Conservation (phyloP, 2,329 filamentous ascomycete genomes). For the Monosporascus sp. region DNA sequence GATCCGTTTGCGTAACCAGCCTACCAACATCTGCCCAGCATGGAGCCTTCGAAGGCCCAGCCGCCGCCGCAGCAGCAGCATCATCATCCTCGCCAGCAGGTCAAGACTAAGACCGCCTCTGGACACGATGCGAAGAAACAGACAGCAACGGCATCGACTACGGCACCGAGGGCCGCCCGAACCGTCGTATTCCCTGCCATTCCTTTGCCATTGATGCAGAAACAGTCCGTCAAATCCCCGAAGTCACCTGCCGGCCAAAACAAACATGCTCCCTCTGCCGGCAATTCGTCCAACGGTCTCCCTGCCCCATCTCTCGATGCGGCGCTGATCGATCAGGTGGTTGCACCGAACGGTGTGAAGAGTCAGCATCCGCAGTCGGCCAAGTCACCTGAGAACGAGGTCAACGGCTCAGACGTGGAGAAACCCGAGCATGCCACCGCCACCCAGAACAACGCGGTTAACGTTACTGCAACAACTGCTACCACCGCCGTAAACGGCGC, state of each 20-base stretch:
- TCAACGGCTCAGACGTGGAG: slow-evolving; percentile 21
- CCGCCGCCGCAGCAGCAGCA: neutral
- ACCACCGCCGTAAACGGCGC: slow-evolving; percentile 5
- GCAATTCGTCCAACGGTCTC: slow-evolving; percentile 15
- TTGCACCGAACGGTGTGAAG: slow-evolving; percentile 8
- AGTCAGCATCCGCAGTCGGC: slow-evolving; percentile 7
- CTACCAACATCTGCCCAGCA: neutral
- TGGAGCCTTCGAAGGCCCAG: slow-evolving; percentile 2
- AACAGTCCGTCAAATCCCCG: slow-evolving; percentile 13
- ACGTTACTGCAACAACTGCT: neutral
- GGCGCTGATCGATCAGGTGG: slow-evolving; percentile 21
- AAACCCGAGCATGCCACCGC: slow-evolving; percentile 15
- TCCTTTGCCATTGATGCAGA: slow-evolving; percentile 24
- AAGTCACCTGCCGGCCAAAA: slow-evolving; percentile 7
- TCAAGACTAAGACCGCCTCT: slow-evolving; percentile 12
- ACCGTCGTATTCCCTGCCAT: slow-evolving; percentile 26
- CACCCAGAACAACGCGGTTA: neutral
- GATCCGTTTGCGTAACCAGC: neutral
- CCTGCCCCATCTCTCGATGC: slow-evolving; percentile 27
- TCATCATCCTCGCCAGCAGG: neutral
- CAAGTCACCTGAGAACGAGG: slow-evolving; percentile 16
- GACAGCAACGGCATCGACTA: slow-evolving; percentile 5
- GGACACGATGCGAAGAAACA: slow-evolving; percentile 19
- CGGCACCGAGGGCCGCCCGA: slow-evolving; percentile 11
- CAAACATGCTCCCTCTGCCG: slow-evolving; percentile 8